Percentiles rank a stretch among this genome's conserved stretches.
phyloP scores from a whole-genome alignment of 352 stramenopile genomes.

The Globisporangium alternatum region DNA sequence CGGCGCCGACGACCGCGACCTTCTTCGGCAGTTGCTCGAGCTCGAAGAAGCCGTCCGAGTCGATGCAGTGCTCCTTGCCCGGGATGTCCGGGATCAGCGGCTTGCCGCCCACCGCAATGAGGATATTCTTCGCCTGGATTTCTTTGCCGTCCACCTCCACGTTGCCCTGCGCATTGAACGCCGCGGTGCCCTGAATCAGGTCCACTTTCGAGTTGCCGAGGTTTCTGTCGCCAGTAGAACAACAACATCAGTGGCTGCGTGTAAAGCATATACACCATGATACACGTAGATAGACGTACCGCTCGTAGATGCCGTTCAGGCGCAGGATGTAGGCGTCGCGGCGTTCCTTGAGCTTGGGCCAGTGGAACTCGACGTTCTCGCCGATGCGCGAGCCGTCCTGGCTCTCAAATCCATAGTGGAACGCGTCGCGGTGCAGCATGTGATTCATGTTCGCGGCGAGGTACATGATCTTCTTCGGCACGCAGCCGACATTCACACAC shows the following conservation, averaged over 20 bases:
- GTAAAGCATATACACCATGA: neutral
- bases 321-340: conserved; percentile 93
- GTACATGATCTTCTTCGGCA: conserved; percentile 99
- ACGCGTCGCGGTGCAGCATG: conserved; percentile 44
- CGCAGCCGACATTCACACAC: conserved; percentile 99
- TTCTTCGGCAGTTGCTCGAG: conserved; percentile 91
- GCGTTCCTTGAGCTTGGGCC: conserved; percentile 88
- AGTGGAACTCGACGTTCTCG: conserved; percentile 79
- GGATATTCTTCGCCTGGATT: conserved; percentile 51
- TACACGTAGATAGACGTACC: conserved; percentile 21
- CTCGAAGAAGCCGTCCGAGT: conserved; percentile 97
- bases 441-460: conserved; percentile 67
- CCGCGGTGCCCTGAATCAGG: conserved; percentile 83
- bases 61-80: conserved; percentile 92
- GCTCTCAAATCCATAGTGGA: conserved; percentile 61
- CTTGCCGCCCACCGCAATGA: conserved; percentile 62
- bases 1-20: conserved; percentile 95
- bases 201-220: conserved; percentile 91
- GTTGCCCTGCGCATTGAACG: conserved; percentile 78
- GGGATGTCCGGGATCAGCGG: conserved; percentile 58
- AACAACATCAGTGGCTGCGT: neutral
- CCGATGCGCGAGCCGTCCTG: conserved; percentile 35
- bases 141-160: conserved; percentile 77
- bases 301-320: conserved; percentile 96
- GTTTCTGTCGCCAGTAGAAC: conserved; percentile 38